Conservation (phyloP, 1,284 basidiomycete genomes). For the Microbotryum scabiosae region DNA sequence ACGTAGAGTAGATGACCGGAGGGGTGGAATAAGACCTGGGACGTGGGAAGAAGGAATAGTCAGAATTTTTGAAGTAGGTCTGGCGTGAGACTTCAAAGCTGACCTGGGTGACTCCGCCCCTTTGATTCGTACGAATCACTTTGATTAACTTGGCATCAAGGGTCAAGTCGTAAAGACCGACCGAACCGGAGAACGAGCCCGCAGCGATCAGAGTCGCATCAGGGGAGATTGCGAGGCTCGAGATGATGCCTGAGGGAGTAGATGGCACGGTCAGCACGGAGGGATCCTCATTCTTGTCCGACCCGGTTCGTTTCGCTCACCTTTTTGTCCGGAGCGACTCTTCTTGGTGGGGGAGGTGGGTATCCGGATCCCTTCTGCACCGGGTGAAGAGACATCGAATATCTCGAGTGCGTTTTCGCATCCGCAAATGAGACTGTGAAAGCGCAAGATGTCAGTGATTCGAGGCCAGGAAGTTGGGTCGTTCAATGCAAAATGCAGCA, state of each 20-base stretch:
- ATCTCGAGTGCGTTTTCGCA: slow-evolving; percentile 82
- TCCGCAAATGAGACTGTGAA: slow-evolving; percentile 70
- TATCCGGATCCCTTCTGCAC: slow-evolving; percentile 57
- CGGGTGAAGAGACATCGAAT: slow-evolving; percentile 65
- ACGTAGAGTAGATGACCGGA: slow-evolving; percentile 62
- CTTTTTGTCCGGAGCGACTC: slow-evolving; percentile 74
- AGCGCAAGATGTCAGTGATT: not conserved
- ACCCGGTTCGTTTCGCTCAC: slow-evolving; percentile 40
- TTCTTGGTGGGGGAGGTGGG: slow-evolving; percentile 67
- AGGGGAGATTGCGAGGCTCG: slow-evolving; percentile 62
- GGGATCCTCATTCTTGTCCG: too few relatives aligned
- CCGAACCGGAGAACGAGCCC: slow-evolving; percentile 51
- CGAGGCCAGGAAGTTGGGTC: not conserved
- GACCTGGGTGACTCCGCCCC: slow-evolving; percentile 64
- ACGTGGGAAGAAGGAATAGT: not conserved
- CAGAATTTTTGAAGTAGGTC: not conserved
- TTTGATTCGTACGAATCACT: slow-evolving; percentile 34
- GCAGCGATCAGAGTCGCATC: slow-evolving; percentile 61
- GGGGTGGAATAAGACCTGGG: slow-evolving; percentile 71
- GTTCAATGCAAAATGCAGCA: not conserved
- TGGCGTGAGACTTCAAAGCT: slow-evolving; percentile 18
- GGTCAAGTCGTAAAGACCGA: slow-evolving; percentile 64
- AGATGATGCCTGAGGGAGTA: slow-evolving; percentile 60
- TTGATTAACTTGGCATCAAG: slow-evolving; percentile 38
- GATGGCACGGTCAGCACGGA: too few relatives aligned